Evolutionary conservation across 192 early-diverging fungal species (phyloP), one percentile per base, ranked within the genome.

Genomic region (Linnemannia hyalina): DNA sequence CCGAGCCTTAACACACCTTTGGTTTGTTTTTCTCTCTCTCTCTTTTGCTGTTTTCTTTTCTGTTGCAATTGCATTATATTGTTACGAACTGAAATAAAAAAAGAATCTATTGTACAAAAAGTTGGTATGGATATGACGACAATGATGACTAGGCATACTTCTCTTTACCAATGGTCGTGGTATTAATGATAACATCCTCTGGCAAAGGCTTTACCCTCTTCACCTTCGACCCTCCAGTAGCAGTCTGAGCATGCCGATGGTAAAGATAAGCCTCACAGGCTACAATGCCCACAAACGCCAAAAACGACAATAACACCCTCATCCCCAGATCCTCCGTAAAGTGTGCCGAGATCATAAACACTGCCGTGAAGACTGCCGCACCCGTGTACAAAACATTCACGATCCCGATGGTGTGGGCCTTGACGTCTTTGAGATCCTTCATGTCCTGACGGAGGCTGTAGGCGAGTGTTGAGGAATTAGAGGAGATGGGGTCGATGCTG

Each of bases 261-360:
- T 86, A 86, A 6, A 86, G 42, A 29, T 86, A 86, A 2, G 84
- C 84, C 32, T 86, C 84, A 35, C 84, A 86, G 20, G 79, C 71
- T 15, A 86, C 79, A 47, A 86, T 86, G 22, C 81, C 23, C 32
- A 86, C 72, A 49, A 86, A 86, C 44, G 75, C 79, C 16, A 78
- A 16, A 41, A 86, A 81, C 22, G 84, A 42, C 49, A 86, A 44
- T 32, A 86, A 26, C 11, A 86, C 72, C 10, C 84, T 75, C 84
- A 80, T 86, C 18, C 84, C 84, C 20, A 86, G 63, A 49, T 86
- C 84, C 10, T 77, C 49, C 15, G 80, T 81, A 52, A 86, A 86
- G 35, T 86, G 84, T 42, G 60, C 79, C 16, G 84, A 86, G 26
- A 86, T 80, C 84, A 86, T 75, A 40, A 74, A 86, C 7, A 86